These are phyloP conservation scores for Mycena amicta DNA, from an alignment of 768 basidiomycete genomes.

Conservation along the genomic window DNA sequence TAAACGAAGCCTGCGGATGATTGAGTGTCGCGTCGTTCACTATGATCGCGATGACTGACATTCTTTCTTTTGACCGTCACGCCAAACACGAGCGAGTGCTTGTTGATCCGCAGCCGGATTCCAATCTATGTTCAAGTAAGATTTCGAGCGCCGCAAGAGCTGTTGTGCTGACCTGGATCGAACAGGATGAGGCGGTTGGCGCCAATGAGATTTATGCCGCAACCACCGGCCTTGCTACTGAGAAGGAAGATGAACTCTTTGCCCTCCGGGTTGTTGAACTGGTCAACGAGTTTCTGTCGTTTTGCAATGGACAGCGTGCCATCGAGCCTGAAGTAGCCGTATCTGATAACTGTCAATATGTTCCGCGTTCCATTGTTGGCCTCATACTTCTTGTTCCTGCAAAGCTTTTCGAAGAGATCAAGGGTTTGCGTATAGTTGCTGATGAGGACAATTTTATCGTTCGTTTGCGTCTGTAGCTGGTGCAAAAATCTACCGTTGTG, in stretches of 20 bases:
- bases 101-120: constrained; percentile 99
- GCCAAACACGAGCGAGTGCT: constrained; percentile 97
- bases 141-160: constrained; percentile 3
- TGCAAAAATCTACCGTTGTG: constrained; percentile 89
- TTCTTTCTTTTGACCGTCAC: constrained; percentile 99
- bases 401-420: constrained; percentile 89
- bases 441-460: constrained; percentile 94
- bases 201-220: constrained; percentile 96
- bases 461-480: constrained; percentile 77
- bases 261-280: constrained; percentile 90
- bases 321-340: constrained; percentile 89
- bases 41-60: constrained; percentile 75
- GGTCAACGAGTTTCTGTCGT: constrained; percentile 93
- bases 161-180: constrained; percentile 71
- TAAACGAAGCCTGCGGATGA: constrained; percentile 84
- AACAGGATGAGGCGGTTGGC: constrained; percentile 95
- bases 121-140: constrained; percentile 69
- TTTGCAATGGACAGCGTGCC: constrained; percentile 92
- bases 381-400: constrained; percentile 78
- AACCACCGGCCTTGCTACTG: constrained; percentile 94
- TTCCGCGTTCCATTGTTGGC: not conserved
- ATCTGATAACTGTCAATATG: constrained; percentile 49
- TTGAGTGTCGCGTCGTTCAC: not conserved
- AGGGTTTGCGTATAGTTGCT: constrained; percentile 97
- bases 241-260: constrained; percentile 94